A percentile compares a stretch with the other conserved stretches of the same genome.
phyloP scores from a whole-genome alignment of 2,329 filamentous ascomycete species.

The Penicillium sp. region DNA sequence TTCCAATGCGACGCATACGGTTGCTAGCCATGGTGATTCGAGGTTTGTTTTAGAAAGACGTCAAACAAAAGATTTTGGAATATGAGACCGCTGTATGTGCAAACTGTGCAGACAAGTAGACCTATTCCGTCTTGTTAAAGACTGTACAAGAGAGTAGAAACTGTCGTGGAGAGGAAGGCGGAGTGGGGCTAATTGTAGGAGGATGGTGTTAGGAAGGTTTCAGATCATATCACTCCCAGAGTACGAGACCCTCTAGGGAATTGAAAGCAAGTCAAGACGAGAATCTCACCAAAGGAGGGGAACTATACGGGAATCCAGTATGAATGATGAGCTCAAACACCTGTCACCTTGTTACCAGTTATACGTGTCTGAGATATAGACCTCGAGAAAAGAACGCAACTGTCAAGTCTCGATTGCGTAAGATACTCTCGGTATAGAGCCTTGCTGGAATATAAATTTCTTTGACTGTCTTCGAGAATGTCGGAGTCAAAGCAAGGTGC shows the following conservation, averaged over 20 bases:
- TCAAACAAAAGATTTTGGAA: background rate
- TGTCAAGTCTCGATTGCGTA: background rate
- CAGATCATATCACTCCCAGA: background rate
- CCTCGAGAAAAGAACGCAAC: no score
- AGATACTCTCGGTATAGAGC: background rate
- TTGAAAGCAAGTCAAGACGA: background rate
- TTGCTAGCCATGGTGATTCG: slow-evolving; percentile 52
- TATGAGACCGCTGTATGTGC: background rate
- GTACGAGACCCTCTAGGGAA: background rate
- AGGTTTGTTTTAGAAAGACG: background rate
- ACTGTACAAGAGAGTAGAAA: background rate
- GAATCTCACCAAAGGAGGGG: slow-evolving; percentile 18
- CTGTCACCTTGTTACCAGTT: background rate
- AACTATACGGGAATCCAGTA: slow-evolving; percentile 15
- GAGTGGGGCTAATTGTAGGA: background rate
- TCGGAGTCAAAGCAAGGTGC: background rate
- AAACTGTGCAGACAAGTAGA: background rate
- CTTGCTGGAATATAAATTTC: background rate
- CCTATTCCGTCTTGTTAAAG: background rate
- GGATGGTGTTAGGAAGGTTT: background rate
- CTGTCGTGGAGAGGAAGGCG: background rate
- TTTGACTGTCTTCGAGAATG: slow-evolving; percentile 2
- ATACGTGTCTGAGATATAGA: background rate
- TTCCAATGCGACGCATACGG: slow-evolving; percentile 53
- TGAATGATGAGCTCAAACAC: background rate